phyloP scores from a whole-genome alignment of 306 rosid genomes.

The Hippophae tibetana region DNA sequence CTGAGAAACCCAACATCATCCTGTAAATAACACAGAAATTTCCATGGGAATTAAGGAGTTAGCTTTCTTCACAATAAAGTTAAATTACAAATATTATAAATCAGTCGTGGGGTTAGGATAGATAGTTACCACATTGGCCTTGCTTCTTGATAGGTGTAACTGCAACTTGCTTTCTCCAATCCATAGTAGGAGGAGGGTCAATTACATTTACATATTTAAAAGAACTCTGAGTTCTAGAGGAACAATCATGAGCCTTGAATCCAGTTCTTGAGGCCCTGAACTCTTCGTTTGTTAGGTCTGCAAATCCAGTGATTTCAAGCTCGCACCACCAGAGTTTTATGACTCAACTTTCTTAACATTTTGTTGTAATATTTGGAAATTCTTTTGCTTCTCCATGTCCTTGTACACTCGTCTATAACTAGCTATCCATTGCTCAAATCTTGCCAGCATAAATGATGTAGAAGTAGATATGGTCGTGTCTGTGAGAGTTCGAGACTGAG shows the following conservation, averaged over 20 bases:
- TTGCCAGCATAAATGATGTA: conserved; percentile 17
- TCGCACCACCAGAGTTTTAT: conserved; percentile 25
- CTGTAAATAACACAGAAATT: conserved; percentile 3
- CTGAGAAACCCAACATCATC: conserved; percentile 38
- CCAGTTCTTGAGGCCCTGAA: conserved; percentile 25
- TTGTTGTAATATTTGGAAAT: conserved; percentile 23
- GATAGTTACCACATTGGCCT: conserved; percentile 31
- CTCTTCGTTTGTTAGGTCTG: conserved; percentile 40
- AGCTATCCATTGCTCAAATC: conserved; percentile 32
- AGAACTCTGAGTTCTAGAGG: conserved; percentile 7
- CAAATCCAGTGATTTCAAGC: conserved; percentile 20
- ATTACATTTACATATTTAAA: conserved; percentile 32
- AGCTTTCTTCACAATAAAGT: neutral
- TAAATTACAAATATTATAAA: neutral
- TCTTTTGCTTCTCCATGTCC: conserved; percentile 18
- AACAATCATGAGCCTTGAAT: conserved; percentile 35
- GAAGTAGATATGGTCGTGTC: conserved; percentile 10
- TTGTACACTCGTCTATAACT: conserved; percentile 17
- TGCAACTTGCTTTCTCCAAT: conserved; percentile 37
- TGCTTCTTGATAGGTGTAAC: conserved; percentile 41
- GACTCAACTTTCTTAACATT: conserved; percentile 24
- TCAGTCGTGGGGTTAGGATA: neutral
- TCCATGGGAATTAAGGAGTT: neutral
- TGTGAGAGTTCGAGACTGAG: conserved; percentile 28
- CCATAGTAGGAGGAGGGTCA: conserved; percentile 18